Conservation (phyloP, 2,329 filamentous ascomycete species). For the Xylariaceae sp. region DNA sequence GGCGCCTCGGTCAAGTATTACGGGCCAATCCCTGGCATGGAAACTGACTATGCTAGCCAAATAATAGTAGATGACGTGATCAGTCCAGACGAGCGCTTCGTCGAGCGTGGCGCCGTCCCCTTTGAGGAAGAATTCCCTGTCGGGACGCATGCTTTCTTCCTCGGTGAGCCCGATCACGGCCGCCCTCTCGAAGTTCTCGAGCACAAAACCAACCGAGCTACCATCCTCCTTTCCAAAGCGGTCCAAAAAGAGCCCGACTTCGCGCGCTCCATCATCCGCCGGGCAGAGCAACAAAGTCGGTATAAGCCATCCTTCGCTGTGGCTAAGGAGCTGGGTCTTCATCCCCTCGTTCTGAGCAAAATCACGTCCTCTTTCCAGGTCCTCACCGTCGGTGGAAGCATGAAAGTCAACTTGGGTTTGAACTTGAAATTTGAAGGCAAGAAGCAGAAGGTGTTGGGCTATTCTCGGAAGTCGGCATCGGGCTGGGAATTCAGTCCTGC, state of each 20-base stretch:
- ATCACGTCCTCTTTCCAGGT: constrained; percentile 93
- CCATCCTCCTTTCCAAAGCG: constrained; percentile 71
- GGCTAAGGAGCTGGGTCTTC: constrained; percentile 74
- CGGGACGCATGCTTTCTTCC: constrained; percentile 81
- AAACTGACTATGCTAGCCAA: constrained; percentile 88
- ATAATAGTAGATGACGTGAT: constrained; percentile 84
- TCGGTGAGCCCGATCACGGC: constrained; percentile 90
- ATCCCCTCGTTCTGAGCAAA: constrained; percentile 87
- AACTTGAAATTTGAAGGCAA: constrained; percentile 97
- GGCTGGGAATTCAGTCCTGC: constrained; percentile 96
- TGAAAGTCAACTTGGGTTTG: constrained; percentile 84
- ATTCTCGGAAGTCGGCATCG: constrained; percentile 77
- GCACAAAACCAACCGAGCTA: constrained; percentile 70
- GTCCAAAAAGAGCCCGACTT: constrained; percentile 78
- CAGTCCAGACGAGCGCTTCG: constrained; percentile 88
- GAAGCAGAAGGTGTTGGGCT: constrained; percentile 93
- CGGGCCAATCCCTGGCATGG: constrained; percentile 75
- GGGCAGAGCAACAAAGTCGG: constrained; percentile 65
- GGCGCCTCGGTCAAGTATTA: constrained; percentile 93
- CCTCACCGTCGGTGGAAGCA: constrained; percentile 63
- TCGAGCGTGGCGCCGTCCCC: constrained; percentile 82
- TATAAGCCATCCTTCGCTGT: constrained; percentile 90
- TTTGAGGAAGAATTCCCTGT: constrained; percentile 89
- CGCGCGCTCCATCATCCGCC: constrained; percentile 65
- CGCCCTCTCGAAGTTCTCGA: constrained; percentile 78